Evolutionary conservation across 2,329 filamentous ascomycete genomes (phyloP).

Genomic region (Cyphellophora attinorum): DNA sequence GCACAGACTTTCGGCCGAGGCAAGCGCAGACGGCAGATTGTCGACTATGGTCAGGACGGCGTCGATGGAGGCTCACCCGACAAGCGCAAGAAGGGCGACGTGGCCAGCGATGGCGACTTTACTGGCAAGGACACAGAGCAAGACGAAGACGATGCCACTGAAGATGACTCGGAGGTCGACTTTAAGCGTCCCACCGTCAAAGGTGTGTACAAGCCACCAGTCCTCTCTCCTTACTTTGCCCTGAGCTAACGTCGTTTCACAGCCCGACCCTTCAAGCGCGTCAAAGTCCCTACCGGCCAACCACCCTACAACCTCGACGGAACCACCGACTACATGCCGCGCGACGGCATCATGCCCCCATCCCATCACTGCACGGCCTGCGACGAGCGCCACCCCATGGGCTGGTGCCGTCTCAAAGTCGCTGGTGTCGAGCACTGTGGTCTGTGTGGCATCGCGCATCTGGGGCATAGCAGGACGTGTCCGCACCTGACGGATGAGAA

Average conservation of each 20-base stretch:
- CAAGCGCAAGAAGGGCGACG: background rate
- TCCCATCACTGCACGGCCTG: conserved; percentile 44
- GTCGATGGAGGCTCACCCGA: conserved; percentile 3
- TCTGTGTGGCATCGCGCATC: conserved; percentile 55
- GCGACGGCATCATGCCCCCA: conserved; percentile 10
- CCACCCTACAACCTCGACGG: conserved; percentile 19
- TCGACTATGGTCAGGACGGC: conserved; percentile 15
- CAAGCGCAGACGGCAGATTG: conserved; percentile 52
- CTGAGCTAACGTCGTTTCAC: no score
- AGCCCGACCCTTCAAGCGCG: conserved; percentile 31
- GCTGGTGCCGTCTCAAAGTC: conserved; percentile 52
- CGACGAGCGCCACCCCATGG: conserved; percentile 41
- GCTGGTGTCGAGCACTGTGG: conserved; percentile 53
- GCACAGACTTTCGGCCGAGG: conserved; percentile 76
- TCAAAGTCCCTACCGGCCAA: conserved; percentile 19
- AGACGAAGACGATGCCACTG: conserved; percentile 21
- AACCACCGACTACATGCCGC: conserved; percentile 9
- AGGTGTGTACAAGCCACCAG: conserved; percentile 9
- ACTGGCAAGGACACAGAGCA: conserved; percentile 23
- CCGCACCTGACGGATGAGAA: conserved; percentile 54
- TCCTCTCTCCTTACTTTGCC: no score
- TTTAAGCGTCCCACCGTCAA: conserved; percentile 6
- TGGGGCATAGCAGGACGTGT: conserved; percentile 46
- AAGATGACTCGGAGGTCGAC: conserved; percentile 17
- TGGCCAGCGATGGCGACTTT: conserved; percentile 30